phyloP scores from a whole-genome alignment of 225 moss, liverwort and hornwort genomes.

The Anthoceros angustus region DNA sequence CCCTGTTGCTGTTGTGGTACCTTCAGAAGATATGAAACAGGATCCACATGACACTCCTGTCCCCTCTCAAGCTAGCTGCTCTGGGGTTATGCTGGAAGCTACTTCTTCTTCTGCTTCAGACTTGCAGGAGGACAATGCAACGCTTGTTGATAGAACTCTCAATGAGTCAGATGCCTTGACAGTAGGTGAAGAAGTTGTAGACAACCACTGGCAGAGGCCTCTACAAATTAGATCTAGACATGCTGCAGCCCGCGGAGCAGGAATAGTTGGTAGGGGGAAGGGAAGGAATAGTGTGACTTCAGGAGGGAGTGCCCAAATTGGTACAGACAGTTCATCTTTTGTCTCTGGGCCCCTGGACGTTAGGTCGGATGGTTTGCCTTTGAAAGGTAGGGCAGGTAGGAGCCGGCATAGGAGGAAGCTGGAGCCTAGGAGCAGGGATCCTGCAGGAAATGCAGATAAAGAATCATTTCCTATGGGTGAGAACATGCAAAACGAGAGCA shows the following conservation, averaged over 20 bases:
- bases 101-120: not conserved
- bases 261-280: conserved; percentile 40
- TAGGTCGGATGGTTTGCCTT: conserved; percentile 26
- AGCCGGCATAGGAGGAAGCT: not conserved
- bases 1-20: conserved; percentile 23
- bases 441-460: not conserved
- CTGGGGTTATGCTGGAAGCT: not conserved
- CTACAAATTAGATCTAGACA: conserved; percentile 60
- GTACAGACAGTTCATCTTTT: conserved; percentile 12
- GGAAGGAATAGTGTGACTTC: conserved; percentile 22
- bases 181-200: conserved; percentile 29
- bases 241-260: conserved; percentile 29
- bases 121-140: not conserved
- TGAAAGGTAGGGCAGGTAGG: not conserved
- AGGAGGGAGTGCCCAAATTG: conserved; percentile 42
- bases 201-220: conserved; percentile 33
- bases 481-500: not conserved
- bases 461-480: not conserved
- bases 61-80: not conserved
- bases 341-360: conserved; percentile 23
- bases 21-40: conserved; percentile 14
- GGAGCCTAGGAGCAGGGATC: not conserved
- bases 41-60: not conserved
- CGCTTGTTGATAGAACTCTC: not conserved
- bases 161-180: conserved; percentile 11